A percentile compares a stretch with the other conserved stretches of the same genome.
Conservation (phyloP, 2,329 filamentous ascomycete species). For the Coniella lustricola region DNA sequence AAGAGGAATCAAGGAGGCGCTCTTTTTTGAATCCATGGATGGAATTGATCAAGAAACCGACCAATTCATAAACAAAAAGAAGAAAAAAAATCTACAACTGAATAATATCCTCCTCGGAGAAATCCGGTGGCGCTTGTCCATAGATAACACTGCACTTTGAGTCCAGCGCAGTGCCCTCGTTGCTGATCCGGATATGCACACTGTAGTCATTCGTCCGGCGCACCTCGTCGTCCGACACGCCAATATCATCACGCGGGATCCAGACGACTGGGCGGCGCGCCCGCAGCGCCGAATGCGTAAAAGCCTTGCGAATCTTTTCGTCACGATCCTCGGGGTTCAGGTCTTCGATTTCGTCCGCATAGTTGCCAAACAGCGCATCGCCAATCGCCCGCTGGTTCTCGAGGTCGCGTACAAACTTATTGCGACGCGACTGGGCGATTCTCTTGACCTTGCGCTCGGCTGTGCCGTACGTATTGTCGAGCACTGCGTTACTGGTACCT, state of each 20-base stretch:
- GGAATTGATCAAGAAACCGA: too few species aligned
- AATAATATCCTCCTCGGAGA: constrained; percentile 82
- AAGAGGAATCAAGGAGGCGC: too few species aligned
- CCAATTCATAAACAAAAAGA: background rate
- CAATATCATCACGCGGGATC: constrained; percentile 87
- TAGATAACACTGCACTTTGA: constrained; percentile 78
- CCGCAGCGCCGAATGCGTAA: constrained; percentile 82
- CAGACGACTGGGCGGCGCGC: constrained; percentile 82
- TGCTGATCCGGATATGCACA: constrained; percentile 84
- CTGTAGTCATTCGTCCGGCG: constrained; percentile 68
- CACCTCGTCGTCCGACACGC: constrained; percentile 88
- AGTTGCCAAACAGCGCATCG: constrained; percentile 76
- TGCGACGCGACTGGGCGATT: constrained; percentile 40
- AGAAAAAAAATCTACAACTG: constrained; percentile 45
- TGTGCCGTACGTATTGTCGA: constrained; percentile 37
- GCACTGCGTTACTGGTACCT: constrained; percentile 41
- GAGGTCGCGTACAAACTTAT: constrained; percentile 51
- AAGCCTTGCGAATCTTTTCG: constrained; percentile 75
- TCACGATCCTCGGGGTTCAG: constrained; percentile 86
- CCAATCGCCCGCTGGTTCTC: constrained; percentile 69
- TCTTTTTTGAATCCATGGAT: too few species aligned
- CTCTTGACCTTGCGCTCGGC: constrained; percentile 33
- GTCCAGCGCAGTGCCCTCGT: constrained; percentile 83
- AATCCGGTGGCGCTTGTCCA: constrained; percentile 78
- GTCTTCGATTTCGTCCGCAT: constrained; percentile 91